Evolutionary conservation across 1,139 yeast species (phyloP).

Genomic region (Spencermartinsiella ligniputridi): DNA sequence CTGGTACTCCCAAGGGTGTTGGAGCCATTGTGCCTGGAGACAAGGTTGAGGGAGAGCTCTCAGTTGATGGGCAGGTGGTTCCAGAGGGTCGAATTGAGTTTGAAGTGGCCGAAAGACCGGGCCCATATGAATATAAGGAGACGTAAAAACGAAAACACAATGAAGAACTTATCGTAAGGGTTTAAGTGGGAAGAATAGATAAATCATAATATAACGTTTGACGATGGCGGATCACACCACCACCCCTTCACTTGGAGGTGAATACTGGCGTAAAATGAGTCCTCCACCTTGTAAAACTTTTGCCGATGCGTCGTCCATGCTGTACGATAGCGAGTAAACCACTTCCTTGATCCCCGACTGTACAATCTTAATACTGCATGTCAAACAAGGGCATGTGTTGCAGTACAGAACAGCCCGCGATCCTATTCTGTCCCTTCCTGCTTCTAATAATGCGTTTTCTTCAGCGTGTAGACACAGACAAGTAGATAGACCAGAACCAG

Average conservation of each 20-base stretch:
- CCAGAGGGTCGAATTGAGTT: conserved; percentile 48
- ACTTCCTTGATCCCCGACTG: conserved; percentile 90
- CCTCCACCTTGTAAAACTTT: conserved; percentile 71
- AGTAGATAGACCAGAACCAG: conserved; percentile 70
- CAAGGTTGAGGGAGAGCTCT: conserved; percentile 56
- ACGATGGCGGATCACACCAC: conserved; percentile 7
- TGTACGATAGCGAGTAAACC: conserved; percentile 88
- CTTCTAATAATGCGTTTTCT: conserved; percentile 90
- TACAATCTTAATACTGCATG: conserved; percentile 91
- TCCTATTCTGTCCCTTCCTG: conserved; percentile 88
- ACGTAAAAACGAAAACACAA: too few relatives aligned
- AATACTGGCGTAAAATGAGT: conserved; percentile 66
- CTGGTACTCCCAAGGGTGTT: conserved; percentile 99
- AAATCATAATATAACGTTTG: too few relatives aligned
- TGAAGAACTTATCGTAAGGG: too few relatives aligned
- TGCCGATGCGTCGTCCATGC: conserved; percentile 79
- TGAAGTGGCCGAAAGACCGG: conserved; percentile 65
- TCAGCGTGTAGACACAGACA: conserved; percentile 96
- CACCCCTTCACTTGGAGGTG: conserved; percentile 48
- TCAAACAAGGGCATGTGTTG: conserved; percentile 95
- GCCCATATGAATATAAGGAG: conserved; percentile 59
- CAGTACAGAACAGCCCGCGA: conserved; percentile 64
- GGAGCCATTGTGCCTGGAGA: conserved; percentile 81
- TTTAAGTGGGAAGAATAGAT: too few relatives aligned
- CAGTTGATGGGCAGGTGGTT: conserved; percentile 51